A percentile compares a stretch with the other conserved stretches of the same genome.
Conservation (phyloP, 345 rosid species). For the Orychophragmus violaceus region DNA sequence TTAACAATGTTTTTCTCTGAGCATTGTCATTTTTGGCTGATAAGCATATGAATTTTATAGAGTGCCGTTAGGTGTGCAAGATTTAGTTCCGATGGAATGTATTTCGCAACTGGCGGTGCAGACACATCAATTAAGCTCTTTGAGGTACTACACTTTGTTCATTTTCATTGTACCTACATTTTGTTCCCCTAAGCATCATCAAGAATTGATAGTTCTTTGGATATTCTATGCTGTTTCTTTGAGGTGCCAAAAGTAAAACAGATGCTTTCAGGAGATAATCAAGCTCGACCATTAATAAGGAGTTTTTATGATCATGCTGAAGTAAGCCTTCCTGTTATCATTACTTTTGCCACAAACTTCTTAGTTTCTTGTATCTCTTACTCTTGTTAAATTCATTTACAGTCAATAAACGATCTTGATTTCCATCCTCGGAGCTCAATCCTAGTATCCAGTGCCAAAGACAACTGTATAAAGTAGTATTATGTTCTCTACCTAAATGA, state of each 20-base stretch:
- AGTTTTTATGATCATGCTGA: conserved; percentile 82
- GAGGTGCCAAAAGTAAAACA: conserved; percentile 78
- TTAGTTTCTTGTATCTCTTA: not conserved
- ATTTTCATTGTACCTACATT: not conserved
- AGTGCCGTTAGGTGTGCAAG: conserved; percentile 83
- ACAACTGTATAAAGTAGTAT: conserved; percentile 68
- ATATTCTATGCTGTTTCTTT: conserved; percentile 4
- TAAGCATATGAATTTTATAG: conserved; percentile 32
- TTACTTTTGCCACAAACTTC: not conserved
- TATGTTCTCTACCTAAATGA: not conserved
- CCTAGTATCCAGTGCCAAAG: conserved; percentile 71
- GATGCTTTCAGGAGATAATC: conserved; percentile 68
- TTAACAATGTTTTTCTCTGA: not conserved
- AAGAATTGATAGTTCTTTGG: conserved; percentile 9
- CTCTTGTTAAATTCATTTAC: conserved; percentile 19
- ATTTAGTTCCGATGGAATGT: conserved; percentile 81
- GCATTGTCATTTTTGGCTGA: not conserved
- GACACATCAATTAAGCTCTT: conserved; percentile 84
- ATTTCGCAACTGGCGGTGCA: conserved; percentile 82
- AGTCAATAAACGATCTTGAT: conserved; percentile 84
- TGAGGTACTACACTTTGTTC: conserved; percentile 42
- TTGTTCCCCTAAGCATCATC: not conserved
- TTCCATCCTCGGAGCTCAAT: conserved; percentile 74
- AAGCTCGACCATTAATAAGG: conserved; percentile 64
- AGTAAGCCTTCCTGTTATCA: conserved; percentile 31